phyloP scores from a whole-genome alignment of 805 yeast species.

The Peterozyma xylosa region DNA sequence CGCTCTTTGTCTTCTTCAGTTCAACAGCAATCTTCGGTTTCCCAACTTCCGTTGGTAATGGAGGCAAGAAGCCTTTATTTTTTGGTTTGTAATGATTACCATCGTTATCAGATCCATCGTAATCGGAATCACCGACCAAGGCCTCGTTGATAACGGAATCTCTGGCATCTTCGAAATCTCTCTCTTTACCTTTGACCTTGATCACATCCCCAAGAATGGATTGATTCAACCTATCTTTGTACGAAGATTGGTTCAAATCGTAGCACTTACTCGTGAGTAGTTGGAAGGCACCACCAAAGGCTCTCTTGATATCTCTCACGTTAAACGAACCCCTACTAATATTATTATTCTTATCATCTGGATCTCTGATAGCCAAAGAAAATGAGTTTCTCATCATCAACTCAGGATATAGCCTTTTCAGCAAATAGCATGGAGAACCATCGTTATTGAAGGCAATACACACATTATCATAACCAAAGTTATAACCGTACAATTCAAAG shows the following conservation, averaged over 20 bases:
- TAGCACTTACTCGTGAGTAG: conserved; percentile 68
- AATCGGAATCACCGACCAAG: conserved; percentile 22
- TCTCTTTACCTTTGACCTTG: conserved; percentile 60
- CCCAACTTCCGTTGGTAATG: conserved; percentile 20
- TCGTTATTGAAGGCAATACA: conserved; percentile 55
- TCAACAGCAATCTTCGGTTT: neutral
- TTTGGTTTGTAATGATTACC: conserved; percentile 5
- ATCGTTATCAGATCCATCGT: conserved; percentile 16
- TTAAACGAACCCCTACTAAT: conserved; percentile 82
- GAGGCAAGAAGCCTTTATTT: conserved; percentile 16
- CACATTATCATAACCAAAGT: conserved; percentile 77
- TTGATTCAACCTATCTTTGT: conserved; percentile 59
- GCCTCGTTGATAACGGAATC: conserved; percentile 57
- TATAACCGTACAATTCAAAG: conserved; percentile 85
- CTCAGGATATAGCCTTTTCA: conserved; percentile 45
- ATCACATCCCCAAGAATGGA: conserved; percentile 77
- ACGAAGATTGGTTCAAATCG: conserved; percentile 58
- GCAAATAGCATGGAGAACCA: conserved; percentile 52
- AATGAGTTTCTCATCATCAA: conserved; percentile 50
- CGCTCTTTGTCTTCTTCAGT: conserved; percentile 23
- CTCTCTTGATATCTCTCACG: conserved; percentile 68
- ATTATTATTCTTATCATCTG: conserved; percentile 77
- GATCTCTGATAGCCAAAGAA: conserved; percentile 78
- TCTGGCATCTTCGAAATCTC: conserved; percentile 77
- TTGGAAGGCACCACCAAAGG: conserved; percentile 86